Evolutionary conservation across 2,329 filamentous ascomycete species (phyloP).

Genomic region (Fonsecaea pugnacius): DNA sequence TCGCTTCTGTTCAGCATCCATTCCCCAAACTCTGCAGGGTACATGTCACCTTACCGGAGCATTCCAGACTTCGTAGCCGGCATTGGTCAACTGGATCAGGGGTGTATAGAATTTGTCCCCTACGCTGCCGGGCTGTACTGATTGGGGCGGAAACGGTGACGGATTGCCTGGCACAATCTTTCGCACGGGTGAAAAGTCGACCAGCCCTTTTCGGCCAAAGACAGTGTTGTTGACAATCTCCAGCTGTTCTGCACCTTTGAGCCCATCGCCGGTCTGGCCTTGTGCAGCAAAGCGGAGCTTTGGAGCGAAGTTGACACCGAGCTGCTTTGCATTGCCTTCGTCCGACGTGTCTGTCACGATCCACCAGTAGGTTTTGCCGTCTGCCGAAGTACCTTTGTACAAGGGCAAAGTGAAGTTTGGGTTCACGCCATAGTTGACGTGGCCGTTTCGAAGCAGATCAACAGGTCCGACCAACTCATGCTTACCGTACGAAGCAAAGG

Average conservation of each 20-base stretch:
- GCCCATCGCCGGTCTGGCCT: neutral
- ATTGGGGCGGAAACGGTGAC: conserved; percentile 5
- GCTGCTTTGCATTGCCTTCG: conserved; percentile 2
- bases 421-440: conserved; percentile 9
- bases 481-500: conserved; percentile 5
- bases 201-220: conserved; percentile 1
- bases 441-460: conserved; percentile 8
- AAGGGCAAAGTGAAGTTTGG: conserved; percentile 6
- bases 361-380: conserved; percentile 4
- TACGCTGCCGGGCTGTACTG: neutral
- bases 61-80: conserved; percentile 12
- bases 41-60: neutral
- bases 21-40: neutral
- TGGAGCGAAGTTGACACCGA: conserved; percentile 4
- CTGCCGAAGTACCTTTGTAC: conserved; percentile 2
- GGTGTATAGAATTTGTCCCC: conserved; percentile 2
- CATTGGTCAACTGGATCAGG: conserved; percentile 7
- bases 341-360: conserved; percentile 8
- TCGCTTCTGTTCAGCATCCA: neutral
- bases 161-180: conserved; percentile 6
- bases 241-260: conserved; percentile 4
- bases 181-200: conserved; percentile 4
- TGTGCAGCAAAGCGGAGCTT: conserved; percentile 5
- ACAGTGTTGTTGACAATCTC: conserved; percentile 9
- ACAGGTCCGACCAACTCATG: conserved; percentile 9